A percentile compares a stretch with the other conserved stretches of the same genome.
Conservation (phyloP, 2,329 filamentous ascomycete species). For the Cordyceps javanica region DNA sequence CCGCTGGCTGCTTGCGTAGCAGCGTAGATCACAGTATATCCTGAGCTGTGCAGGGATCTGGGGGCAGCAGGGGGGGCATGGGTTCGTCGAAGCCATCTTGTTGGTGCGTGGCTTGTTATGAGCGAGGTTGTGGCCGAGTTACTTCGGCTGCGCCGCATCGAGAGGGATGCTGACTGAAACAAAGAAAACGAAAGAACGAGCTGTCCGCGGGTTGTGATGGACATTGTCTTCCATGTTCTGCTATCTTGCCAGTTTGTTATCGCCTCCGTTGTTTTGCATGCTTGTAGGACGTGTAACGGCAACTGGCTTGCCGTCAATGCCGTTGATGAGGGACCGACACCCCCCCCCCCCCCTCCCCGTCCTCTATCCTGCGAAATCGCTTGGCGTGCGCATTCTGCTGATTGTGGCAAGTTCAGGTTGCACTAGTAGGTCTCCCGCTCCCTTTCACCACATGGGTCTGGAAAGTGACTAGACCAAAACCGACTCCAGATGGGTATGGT, state of each 20-base stretch:
- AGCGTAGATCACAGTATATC: constrained; percentile 2
- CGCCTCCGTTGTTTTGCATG: too few relatives aligned
- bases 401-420: neutral
- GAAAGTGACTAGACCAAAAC: neutral
- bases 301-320: neutral
- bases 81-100: neutral
- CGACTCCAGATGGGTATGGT: neutral
- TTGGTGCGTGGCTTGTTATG: neutral
- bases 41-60: constrained; percentile 10
- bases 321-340: too few relatives aligned
- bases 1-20: neutral
- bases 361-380: neutral
- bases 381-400: neutral
- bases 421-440: neutral
- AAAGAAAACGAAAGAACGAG: too few relatives aligned
- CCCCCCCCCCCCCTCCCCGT: neutral
- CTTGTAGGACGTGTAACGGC: too few relatives aligned
- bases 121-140: too few relatives aligned
- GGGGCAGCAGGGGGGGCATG: neutral
- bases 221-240: too few relatives aligned
- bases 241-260: too few relatives aligned
- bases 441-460: neutral
- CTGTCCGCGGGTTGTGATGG: too few relatives aligned
- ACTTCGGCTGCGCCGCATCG: too few relatives aligned
- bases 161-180: too few relatives aligned